Percentiles rank a stretch among this genome's conserved stretches.
These are phyloP conservation scores for Neonectria neomacrospora DNA, from an alignment of 2,329 filamentous ascomycete genomes.

Conservation along the genomic window DNA sequence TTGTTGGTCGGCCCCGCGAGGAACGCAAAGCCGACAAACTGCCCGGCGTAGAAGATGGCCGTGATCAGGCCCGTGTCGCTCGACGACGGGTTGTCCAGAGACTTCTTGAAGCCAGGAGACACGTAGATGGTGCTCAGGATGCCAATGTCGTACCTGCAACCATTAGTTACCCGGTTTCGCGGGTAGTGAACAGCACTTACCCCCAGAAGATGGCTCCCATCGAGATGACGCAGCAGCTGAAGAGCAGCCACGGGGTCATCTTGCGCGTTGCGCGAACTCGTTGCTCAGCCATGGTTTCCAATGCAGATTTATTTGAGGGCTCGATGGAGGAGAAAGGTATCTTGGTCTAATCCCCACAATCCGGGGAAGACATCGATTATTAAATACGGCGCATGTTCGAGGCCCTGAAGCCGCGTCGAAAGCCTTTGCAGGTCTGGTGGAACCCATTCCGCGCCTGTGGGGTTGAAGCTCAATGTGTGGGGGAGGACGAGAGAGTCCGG, in stretches of 20 bases:
- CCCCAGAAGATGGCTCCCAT: constrained; percentile 37
- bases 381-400: constrained; percentile 3
- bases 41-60: constrained; percentile 67
- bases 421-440: not conserved
- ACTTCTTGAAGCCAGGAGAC: constrained; percentile 63
- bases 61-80: constrained; percentile 63
- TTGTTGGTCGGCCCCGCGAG: constrained; percentile 64
- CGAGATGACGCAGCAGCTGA: constrained; percentile 30
- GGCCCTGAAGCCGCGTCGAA: not conserved
- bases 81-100: constrained; percentile 57
- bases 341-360: constrained; percentile 2
- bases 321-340: not conserved
- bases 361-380: constrained; percentile 15
- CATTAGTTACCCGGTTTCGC: not conserved
- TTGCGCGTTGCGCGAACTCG: constrained; percentile 2
- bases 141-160: constrained; percentile 35
- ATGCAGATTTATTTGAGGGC: not conserved
- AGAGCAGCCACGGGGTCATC: constrained; percentile 28
- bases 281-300: constrained; percentile 9
- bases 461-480: constrained; percentile 7
- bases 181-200: not conserved
- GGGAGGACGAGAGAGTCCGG: not conserved
- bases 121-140: constrained; percentile 56
- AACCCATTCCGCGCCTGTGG: constrained; percentile 22
- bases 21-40: constrained; percentile 65